These are phyloP conservation scores for Bidens hawaiensis DNA, from an alignment of 140 eudicot species.

Conservation along the genomic window DNA sequence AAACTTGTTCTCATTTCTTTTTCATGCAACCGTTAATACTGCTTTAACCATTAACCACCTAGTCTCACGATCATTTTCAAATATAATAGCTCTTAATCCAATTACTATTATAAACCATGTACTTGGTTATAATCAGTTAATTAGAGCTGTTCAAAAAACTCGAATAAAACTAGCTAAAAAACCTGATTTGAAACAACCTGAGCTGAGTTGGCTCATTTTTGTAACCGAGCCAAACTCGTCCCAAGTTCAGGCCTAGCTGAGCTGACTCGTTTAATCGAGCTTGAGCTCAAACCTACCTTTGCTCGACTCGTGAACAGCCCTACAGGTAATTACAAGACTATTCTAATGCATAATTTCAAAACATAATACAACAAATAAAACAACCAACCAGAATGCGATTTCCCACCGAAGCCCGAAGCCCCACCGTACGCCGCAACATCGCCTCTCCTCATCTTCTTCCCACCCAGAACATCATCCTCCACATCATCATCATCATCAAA, in stretches of 20 bases:
- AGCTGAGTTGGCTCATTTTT: no score
- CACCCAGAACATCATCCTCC: slow-evolving; percentile 29
- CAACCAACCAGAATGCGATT: slow-evolving; percentile 45
- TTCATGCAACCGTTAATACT: not conserved
- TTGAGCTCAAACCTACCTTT: no score
- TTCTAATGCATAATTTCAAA: no score
- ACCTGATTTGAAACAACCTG: no score
- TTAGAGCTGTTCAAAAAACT: no score
- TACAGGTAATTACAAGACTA: no score
- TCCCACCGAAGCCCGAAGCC: slow-evolving; percentile 53
- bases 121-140: not conserved
- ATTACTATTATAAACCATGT: not conserved
- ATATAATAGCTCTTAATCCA: not conserved
- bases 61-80: not conserved
- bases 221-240: no score
- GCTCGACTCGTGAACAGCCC: no score
- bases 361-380: not conserved
- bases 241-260: no score
- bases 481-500: slow-evolving; percentile 47
- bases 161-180: no score
- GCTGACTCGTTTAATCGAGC: no score
- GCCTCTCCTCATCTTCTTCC: not conserved
- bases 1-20: not conserved
- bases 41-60: not conserved
- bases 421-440: slow-evolving; percentile 33